These are phyloP conservation scores for Naganishia sp. DNA, from an alignment of 1,284 basidiomycete species.

Conservation along the genomic window DNA sequence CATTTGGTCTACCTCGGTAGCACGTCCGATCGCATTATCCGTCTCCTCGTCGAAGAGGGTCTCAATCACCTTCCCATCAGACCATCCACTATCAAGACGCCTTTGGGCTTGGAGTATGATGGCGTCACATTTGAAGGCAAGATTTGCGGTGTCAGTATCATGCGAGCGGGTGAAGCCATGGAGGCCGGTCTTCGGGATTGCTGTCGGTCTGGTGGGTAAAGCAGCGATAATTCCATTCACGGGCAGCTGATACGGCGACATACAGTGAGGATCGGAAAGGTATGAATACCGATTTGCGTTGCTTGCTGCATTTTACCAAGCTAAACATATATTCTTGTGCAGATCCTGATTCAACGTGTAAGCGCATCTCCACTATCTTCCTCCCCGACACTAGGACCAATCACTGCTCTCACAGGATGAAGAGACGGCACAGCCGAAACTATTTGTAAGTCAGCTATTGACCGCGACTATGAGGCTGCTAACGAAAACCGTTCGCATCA, in stretches of 20 bases:
- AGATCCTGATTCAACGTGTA: slow-evolving; percentile 92
- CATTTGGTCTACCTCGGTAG: slow-evolving; percentile 31
- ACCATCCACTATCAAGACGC: slow-evolving; percentile 65
- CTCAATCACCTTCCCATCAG: slow-evolving; percentile 93
- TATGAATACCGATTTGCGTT: slow-evolving; percentile 34
- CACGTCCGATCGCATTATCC: slow-evolving; percentile 68
- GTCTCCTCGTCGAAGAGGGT: slow-evolving; percentile 66
- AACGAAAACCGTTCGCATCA: background rate
- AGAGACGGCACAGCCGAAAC: slow-evolving; percentile 82
- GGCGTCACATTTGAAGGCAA: slow-evolving; percentile 91
- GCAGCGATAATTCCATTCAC: background rate
- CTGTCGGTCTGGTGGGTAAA: slow-evolving; percentile 59
- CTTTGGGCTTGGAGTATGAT: slow-evolving; percentile 74
- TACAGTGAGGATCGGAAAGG: slow-evolving; percentile 53
- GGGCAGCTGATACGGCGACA: slow-evolving; percentile 18
- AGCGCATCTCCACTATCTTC: slow-evolving; percentile 37
- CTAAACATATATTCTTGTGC: background rate
- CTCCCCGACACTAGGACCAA: background rate
- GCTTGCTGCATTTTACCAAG: background rate
- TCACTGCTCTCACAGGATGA: slow-evolving; percentile 68
- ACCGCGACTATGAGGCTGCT: background rate
- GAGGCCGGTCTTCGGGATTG: slow-evolving; percentile 92
- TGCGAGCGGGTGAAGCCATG: slow-evolving; percentile 90
- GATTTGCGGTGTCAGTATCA: slow-evolving; percentile 91
- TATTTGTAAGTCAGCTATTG: slow-evolving; percentile 59